Evolutionary conservation across 306 rosid species (phyloP).

Genomic region (Luffa aegyptiaca): DNA sequence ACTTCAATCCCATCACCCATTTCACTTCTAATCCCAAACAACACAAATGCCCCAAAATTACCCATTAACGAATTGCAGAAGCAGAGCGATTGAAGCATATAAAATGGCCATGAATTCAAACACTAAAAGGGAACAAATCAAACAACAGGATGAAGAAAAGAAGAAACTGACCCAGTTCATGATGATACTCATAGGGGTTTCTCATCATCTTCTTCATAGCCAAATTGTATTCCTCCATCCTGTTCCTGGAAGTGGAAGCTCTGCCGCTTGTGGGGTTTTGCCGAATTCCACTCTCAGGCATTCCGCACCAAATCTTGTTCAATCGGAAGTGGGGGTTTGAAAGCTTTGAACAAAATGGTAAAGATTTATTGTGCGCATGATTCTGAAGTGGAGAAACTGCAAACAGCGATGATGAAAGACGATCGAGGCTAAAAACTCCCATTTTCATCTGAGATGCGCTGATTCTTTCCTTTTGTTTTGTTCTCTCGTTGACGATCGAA

Average conservation of each 20-base stretch:
- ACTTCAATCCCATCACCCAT: not conserved
- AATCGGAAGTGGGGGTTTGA: conserved; percentile 9
- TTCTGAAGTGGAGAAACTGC: conserved; percentile 23
- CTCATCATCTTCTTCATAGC: conserved; percentile 94
- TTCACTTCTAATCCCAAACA: not conserved
- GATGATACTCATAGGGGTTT: conserved; percentile 90
- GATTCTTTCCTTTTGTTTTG: not conserved
- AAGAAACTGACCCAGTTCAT: conserved; percentile 74
- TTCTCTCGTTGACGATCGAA: not conserved
- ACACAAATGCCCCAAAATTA: not conserved
- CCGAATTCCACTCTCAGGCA: conserved; percentile 46
- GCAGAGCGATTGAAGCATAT: not conserved
- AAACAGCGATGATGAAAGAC: conserved; percentile 25
- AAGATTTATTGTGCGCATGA: not conserved
- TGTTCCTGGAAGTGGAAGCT: conserved; percentile 31
- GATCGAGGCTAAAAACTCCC: conserved; percentile 28
- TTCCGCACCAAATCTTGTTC: conserved; percentile 32
- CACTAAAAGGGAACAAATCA: not conserved
- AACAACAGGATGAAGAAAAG: not conserved
- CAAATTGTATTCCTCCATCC: conserved; percentile 65
- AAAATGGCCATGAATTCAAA: not conserved
- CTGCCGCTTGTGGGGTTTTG: conserved; percentile 24
- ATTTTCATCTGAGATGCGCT: conserved; percentile 9
- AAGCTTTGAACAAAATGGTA: conserved; percentile 4
- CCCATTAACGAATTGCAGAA: not conserved